Conservation (phyloP, 2,329 filamentous ascomycete species). For the Pezicula neosporulosa region DNA sequence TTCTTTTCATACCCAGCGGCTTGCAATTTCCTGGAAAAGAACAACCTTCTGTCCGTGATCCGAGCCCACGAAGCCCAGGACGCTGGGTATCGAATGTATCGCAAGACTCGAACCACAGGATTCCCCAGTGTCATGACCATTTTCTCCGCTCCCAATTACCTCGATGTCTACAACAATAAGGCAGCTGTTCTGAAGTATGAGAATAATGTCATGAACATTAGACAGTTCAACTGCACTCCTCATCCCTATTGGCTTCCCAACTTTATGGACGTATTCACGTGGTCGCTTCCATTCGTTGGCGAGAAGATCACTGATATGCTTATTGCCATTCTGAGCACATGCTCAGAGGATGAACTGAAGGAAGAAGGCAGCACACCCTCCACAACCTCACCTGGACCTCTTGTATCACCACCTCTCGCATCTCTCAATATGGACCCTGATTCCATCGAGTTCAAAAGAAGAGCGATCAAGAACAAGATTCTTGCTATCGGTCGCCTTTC, state of each 20-base stretch:
- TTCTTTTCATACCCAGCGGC: conserved; percentile 99
- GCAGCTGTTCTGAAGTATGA: conserved; percentile 98
- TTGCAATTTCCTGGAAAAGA: conserved; percentile 97
- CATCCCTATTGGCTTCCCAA: conserved; percentile 99
- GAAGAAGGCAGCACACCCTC: conserved; percentile 73
- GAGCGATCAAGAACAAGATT: conserved; percentile 99
- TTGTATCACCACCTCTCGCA: conserved; percentile 65
- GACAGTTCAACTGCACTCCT: conserved; percentile 98
- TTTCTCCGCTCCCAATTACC: conserved; percentile 97
- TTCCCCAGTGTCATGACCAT: conserved; percentile 99
- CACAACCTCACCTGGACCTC: conserved; percentile 54
- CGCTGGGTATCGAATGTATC: conserved; percentile 98
- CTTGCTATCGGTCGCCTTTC: conserved; percentile 94
- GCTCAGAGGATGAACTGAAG: conserved; percentile 97
- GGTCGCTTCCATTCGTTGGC: conserved; percentile 96
- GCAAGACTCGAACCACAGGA: conserved; percentile 95
- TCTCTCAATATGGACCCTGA: conserved; percentile 63
- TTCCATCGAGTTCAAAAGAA: conserved; percentile 88
- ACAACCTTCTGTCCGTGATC: conserved; percentile 95
- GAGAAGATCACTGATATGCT: conserved; percentile 99
- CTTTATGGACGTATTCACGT: conserved; percentile 99
- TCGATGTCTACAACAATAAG: conserved; percentile 99
- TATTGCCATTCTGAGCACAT: conserved; percentile 96
- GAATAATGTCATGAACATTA: conserved; percentile 99
- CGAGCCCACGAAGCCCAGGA: conserved; percentile 98